Evolutionary conservation across 768 basidiomycete genomes (phyloP).

Genomic region (Neoboletus magnificus): DNA sequence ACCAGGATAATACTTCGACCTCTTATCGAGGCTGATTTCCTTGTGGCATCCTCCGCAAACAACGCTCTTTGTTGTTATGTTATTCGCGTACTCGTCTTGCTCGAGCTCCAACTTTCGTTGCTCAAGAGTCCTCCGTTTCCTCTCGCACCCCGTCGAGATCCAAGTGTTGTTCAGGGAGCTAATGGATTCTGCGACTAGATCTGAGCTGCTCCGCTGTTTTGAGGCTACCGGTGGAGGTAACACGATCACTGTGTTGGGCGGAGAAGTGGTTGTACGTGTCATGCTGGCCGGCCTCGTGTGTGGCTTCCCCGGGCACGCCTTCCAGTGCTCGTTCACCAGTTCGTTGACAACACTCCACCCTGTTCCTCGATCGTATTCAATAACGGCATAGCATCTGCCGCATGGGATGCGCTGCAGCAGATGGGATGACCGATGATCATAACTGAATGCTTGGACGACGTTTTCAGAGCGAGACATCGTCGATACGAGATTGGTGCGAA

Average conservation of each 20-base stretch:
- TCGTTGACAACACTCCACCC: slow-evolving; percentile 26
- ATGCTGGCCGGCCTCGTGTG: slow-evolving; percentile 10
- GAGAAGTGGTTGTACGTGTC: slow-evolving; percentile 11
- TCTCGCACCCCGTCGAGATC: slow-evolving; percentile 19
- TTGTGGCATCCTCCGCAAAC: slow-evolving; percentile 28
- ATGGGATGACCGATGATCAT: slow-evolving; percentile 13
- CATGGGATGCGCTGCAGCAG: slow-evolving; percentile 21
- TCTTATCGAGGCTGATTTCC: slow-evolving; percentile 34
- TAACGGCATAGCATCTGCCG: slow-evolving; percentile 23
- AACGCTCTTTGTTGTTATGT: slow-evolving; percentile 27
- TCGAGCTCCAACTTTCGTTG: slow-evolving; percentile 28
- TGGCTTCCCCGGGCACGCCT: slow-evolving; percentile 24
- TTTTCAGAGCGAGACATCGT: slow-evolving; percentile 20
- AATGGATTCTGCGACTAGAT: neutral
- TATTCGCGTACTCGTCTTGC: slow-evolving; percentile 26
- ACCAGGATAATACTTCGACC: slow-evolving; percentile 35
- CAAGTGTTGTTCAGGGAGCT: slow-evolving; percentile 3
- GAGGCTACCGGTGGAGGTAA: slow-evolving; percentile 3
- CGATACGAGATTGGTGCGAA: slow-evolving; percentile 1
- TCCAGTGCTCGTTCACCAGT: slow-evolving; percentile 28
- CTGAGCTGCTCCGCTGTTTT: slow-evolving; percentile 1
- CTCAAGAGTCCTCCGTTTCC: slow-evolving; percentile 29
- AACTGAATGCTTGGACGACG: slow-evolving; percentile 1
- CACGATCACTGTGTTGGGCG: slow-evolving; percentile 8
- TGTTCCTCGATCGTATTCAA: slow-evolving; percentile 27